Evolutionary conservation across 2,329 filamentous ascomycete species (phyloP).

Genomic region (Colletotrichum sp.): DNA sequence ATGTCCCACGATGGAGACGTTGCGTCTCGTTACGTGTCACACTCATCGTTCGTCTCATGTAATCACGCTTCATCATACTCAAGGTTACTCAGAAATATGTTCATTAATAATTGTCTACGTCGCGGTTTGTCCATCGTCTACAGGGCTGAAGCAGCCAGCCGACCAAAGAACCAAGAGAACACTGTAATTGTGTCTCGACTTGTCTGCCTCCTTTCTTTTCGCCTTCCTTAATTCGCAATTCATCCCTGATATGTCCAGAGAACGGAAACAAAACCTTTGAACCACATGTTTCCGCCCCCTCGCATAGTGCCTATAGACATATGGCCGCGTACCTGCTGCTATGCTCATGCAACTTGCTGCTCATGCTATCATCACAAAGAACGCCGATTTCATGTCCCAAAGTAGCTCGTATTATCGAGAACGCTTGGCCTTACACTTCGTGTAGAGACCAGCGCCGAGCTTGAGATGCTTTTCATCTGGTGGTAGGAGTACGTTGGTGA

Average conservation of each 20-base stretch:
- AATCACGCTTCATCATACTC: background rate
- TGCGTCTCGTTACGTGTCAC: background rate
- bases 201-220: constrained; percentile 15
- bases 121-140: constrained; percentile 24
- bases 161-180: constrained; percentile 16
- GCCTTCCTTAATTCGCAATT: constrained; percentile 8
- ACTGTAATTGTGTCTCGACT: constrained; percentile 11
- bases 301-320: constrained; percentile 12
- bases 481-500: background rate
- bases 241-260: constrained; percentile 23
- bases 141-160: constrained; percentile 7
- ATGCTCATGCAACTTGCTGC: constrained; percentile 36
- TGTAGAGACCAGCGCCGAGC: background rate
- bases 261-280: constrained; percentile 12
- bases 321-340: constrained; percentile 19
- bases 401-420: background rate
- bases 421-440: background rate
- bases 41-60: background rate
- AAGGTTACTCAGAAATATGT: constrained; percentile 25
- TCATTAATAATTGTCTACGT: constrained; percentile 45
- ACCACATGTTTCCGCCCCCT: constrained; percentile 8
- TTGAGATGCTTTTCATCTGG: constrained; percentile 1
- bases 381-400: constrained; percentile 27
- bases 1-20: background rate
- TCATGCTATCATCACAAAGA: constrained; percentile 41